Conservation (phyloP, 2,329 filamentous ascomycete genomes). For the Aspergillus puulaauensis region DNA sequence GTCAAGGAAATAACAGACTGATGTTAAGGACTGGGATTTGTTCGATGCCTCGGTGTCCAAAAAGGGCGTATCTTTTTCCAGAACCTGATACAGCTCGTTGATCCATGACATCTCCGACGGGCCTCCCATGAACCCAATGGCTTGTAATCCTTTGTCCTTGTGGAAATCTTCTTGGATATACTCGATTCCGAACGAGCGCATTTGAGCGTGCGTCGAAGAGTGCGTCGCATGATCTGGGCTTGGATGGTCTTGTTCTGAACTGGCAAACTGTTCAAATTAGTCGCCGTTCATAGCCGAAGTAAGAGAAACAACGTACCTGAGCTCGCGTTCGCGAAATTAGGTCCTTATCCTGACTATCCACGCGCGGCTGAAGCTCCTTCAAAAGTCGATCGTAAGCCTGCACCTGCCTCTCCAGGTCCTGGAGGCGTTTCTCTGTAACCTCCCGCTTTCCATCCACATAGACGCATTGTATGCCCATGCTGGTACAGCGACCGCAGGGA, state of each 20-base stretch:
- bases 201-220: constrained; percentile 4
- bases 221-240: constrained; percentile 7
- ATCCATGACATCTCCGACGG: constrained; percentile 47
- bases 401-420: constrained; percentile 38
- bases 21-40: constrained; percentile 25
- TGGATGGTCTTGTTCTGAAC: not conserved
- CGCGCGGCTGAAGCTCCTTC: constrained; percentile 26
- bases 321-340: constrained; percentile 34
- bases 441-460: constrained; percentile 47
- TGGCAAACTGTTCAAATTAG: not conserved
- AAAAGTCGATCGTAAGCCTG: constrained; percentile 37
- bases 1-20: constrained; percentile 38
- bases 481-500: constrained; percentile 45
- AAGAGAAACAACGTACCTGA: constrained; percentile 26
- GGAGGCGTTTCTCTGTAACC: constrained; percentile 42
- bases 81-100: constrained; percentile 39
- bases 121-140: constrained; percentile 45
- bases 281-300: not conserved
- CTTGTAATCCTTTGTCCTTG: constrained; percentile 36
- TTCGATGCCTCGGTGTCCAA: constrained; percentile 18
- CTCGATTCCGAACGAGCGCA: constrained; percentile 33
- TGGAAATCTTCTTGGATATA: constrained; percentile 46
- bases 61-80: constrained; percentile 27
- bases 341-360: constrained; percentile 30
- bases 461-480: constrained; percentile 38